These are phyloP conservation scores for Prosopis cineraria DNA, from an alignment of 306 rosid species.

Conservation along the genomic window DNA sequence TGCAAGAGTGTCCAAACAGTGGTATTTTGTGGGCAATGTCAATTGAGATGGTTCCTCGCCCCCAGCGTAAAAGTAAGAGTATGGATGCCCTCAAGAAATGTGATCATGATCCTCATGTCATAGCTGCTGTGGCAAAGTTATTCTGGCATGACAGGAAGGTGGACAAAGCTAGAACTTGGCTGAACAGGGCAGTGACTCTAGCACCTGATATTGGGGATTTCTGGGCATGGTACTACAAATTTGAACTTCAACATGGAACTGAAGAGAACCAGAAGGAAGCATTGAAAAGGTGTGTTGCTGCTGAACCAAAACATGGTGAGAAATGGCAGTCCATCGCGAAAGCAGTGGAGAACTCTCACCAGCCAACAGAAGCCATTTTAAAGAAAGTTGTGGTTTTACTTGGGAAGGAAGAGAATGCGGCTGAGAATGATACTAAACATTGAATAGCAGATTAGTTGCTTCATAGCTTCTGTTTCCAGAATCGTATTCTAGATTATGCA, in stretches of 20 bases:
- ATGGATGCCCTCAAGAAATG: constrained; percentile 90
- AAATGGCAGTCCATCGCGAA: constrained; percentile 82
- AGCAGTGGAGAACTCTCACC: constrained; percentile 94
- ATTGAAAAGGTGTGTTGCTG: constrained; percentile 66
- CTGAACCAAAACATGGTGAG: constrained; percentile 94
- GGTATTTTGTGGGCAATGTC: constrained; percentile 89
- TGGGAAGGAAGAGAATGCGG: constrained; percentile 82
- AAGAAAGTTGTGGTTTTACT: constrained; percentile 77
- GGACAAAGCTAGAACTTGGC: constrained; percentile 87
- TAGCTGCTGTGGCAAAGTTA: constrained; percentile 82
- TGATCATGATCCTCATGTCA: constrained; percentile 86
- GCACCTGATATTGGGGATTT: constrained; percentile 92
- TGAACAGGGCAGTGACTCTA: constrained; percentile 84
- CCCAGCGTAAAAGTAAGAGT: constrained; percentile 82
- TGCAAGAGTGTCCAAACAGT: constrained; percentile 87
- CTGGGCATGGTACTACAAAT: constrained; percentile 84
- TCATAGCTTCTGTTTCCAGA: background rate
- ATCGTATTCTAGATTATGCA: background rate
- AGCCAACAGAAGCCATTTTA: constrained; percentile 76
- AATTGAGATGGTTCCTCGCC: constrained; percentile 92
- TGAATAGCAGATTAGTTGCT: constrained; percentile 32
- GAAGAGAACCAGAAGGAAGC: constrained; percentile 87
- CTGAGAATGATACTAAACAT: constrained; percentile 54
- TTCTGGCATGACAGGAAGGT: constrained; percentile 92
- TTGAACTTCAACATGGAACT: constrained; percentile 86